These are phyloP conservation scores for Penicillium griseofulvum DNA, from an alignment of 2,329 filamentous ascomycete genomes.

Conservation along the genomic window DNA sequence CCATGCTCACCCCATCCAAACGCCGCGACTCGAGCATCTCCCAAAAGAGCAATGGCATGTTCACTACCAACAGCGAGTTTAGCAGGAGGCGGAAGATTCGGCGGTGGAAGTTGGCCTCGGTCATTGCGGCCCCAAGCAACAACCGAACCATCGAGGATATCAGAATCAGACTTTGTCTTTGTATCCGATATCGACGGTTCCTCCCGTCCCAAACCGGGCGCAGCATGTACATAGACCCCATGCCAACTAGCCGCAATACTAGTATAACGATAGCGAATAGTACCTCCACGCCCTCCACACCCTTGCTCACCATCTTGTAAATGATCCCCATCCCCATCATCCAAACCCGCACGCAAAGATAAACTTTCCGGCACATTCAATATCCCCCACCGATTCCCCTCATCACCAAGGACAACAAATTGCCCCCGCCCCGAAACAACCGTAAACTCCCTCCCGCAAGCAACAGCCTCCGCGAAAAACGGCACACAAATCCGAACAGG, in stretches of 20 bases:
- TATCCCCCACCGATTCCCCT: slow-evolving; percentile 64
- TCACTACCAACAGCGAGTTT: slow-evolving; percentile 83
- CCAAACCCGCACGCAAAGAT: not conserved
- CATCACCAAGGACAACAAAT: slow-evolving; percentile 66
- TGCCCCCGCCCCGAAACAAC: slow-evolving; percentile 63
- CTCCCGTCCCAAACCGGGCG: not conserved
- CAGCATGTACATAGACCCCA: slow-evolving; percentile 65
- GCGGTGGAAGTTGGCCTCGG: slow-evolving; percentile 73
- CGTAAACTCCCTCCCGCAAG: slow-evolving; percentile 84
- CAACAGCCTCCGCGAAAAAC: slow-evolving; percentile 65
- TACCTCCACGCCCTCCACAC: not conserved
- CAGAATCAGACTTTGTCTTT: slow-evolving; percentile 14
- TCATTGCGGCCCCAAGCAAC: slow-evolving; percentile 80
- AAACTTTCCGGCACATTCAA: slow-evolving; percentile 51
- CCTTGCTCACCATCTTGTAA: slow-evolving; percentile 18
- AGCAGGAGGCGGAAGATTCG: slow-evolving; percentile 56
- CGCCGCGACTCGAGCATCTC: slow-evolving; percentile 65
- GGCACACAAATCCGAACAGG: slow-evolving; percentile 61
- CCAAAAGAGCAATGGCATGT: slow-evolving; percentile 73
- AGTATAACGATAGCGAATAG: slow-evolving; percentile 60
- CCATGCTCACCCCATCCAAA: slow-evolving; percentile 99
- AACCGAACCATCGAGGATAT: slow-evolving; percentile 55
- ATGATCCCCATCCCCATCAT: not conserved
- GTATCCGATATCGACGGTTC: not conserved
- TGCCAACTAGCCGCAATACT: slow-evolving; percentile 78